A percentile compares a stretch with the other conserved stretches of the same genome.
These are phyloP conservation scores for Phytopythium vexans DNA, from an alignment of 352 stramenopile species.

Conservation along the genomic window DNA sequence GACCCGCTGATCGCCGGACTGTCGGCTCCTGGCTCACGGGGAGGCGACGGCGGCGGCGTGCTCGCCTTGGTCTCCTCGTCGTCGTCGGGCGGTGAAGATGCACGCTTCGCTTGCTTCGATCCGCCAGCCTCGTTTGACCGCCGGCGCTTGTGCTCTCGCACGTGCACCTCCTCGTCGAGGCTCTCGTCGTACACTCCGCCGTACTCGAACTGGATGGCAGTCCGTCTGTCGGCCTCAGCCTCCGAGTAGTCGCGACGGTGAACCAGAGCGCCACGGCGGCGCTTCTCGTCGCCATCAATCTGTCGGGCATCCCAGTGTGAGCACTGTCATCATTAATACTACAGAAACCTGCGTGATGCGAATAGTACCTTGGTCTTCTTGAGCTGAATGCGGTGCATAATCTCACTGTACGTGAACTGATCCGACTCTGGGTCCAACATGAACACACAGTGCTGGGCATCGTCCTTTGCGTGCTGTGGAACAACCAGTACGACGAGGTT, in stretches of 20 bases:
- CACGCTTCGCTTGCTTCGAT: not conserved
- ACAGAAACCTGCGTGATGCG: not conserved
- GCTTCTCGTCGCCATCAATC: conserved; percentile 74
- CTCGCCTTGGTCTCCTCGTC: conserved; percentile 49
- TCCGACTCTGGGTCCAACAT: conserved; percentile 73
- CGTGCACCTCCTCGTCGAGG: conserved; percentile 58
- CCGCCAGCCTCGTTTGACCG: conserved; percentile 23
- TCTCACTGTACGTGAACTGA: conserved; percentile 75
- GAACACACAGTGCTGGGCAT: conserved; percentile 79
- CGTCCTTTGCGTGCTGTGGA: conserved; percentile 12
- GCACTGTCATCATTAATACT: not conserved
- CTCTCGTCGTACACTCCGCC: conserved; percentile 65
- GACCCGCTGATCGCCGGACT: conserved; percentile 68
- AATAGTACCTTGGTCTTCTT: conserved; percentile 72
- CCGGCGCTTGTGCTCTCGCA: conserved; percentile 66
- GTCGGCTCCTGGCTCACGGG: conserved; percentile 27
- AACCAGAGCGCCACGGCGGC: conserved; percentile 71
- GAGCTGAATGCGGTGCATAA: conserved; percentile 74
- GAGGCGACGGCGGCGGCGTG: conserved; percentile 17
- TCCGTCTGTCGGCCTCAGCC: conserved; percentile 51
- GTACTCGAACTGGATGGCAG: conserved; percentile 56
- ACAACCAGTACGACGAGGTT: not conserved
- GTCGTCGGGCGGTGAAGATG: conserved; percentile 11
- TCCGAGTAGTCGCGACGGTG: conserved; percentile 74
- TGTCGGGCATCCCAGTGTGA: conserved; percentile 3